These are phyloP conservation scores for Trapa incisa DNA, from an alignment of 345 rosid species.

Conservation along the genomic window DNA sequence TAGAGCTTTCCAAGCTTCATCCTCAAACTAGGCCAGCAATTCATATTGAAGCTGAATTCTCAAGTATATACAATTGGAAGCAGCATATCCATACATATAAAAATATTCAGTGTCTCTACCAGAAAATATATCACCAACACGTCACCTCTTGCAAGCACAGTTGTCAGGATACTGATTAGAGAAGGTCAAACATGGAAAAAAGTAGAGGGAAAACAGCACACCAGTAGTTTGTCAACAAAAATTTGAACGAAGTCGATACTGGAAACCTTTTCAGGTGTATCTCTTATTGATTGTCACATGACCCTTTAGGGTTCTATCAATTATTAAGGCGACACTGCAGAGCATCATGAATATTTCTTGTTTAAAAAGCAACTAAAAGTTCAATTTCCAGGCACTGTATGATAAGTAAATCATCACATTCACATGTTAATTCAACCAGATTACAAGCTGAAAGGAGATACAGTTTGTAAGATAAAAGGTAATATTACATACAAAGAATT, in stretches of 20 bases:
- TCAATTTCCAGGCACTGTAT: background rate
- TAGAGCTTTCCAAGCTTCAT: background rate
- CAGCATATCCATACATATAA: background rate
- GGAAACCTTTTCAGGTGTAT: background rate
- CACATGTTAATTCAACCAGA: background rate
- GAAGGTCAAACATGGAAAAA: background rate
- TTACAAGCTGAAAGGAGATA: background rate
- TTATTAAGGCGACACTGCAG: background rate
- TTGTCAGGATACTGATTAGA: background rate
- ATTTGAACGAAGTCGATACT: background rate
- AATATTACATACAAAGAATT: background rate
- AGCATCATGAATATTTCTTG: background rate
- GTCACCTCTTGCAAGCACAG: background rate
- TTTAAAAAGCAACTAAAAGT: background rate
- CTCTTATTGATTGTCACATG: background rate
- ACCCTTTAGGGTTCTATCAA: background rate
- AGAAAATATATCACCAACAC: background rate
- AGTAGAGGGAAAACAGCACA: background rate
- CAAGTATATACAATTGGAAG: background rate
- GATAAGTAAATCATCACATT: background rate
- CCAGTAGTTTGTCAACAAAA: background rate
- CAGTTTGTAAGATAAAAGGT: background rate
- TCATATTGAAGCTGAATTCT: background rate
- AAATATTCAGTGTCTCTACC: background rate
- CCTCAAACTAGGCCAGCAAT: background rate